These are phyloP conservation scores for Gaeumannomyces tritici DNA, from an alignment of 2,329 filamentous ascomycete species.

Conservation along the genomic window DNA sequence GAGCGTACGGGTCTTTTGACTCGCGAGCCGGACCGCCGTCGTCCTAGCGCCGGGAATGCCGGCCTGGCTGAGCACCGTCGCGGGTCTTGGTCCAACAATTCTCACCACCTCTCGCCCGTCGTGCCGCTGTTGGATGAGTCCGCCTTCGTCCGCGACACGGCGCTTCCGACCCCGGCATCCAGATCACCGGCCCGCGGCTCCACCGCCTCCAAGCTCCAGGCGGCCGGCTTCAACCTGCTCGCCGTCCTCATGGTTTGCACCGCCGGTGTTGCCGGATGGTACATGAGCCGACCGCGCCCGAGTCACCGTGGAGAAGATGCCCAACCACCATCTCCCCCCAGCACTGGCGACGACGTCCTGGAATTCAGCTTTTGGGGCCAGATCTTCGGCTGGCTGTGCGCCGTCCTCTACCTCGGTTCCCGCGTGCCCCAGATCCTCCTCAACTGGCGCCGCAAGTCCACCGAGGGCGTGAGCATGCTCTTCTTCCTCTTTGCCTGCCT, in stretches of 20 bases:
- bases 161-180: neutral
- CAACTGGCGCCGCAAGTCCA: slow-evolving; percentile 87
- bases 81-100: slow-evolving; percentile 49
- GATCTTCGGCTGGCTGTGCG: slow-evolving; percentile 88
- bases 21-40: slow-evolving; percentile 4
- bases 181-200: neutral
- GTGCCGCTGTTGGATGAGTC: slow-evolving; percentile 61
- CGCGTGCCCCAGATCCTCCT: slow-evolving; percentile 84
- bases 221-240: slow-evolving; percentile 61
- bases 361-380: slow-evolving; percentile 72
- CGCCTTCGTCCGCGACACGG: slow-evolving; percentile 12
- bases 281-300: slow-evolving; percentile 47
- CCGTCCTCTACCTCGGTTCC: slow-evolving; percentile 78
- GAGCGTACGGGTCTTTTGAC: slow-evolving; percentile 44
- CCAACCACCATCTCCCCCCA: slow-evolving; percentile 13
- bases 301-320: slow-evolving; percentile 35
- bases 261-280: slow-evolving; percentile 82
- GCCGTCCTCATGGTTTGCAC: slow-evolving; percentile 73
- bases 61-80: slow-evolving; percentile 30
- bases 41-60: slow-evolving; percentile 4
- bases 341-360: slow-evolving; percentile 36
- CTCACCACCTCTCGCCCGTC: slow-evolving; percentile 62
- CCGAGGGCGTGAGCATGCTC: slow-evolving; percentile 83
- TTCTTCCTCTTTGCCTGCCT: slow-evolving; percentile 97
- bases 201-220: slow-evolving; percentile 41